Evolutionary conservation across 2,329 filamentous ascomycete genomes (phyloP), one percentile per base, ranked within the genome.

Genomic region (Aspergillus japonicus): DNA sequence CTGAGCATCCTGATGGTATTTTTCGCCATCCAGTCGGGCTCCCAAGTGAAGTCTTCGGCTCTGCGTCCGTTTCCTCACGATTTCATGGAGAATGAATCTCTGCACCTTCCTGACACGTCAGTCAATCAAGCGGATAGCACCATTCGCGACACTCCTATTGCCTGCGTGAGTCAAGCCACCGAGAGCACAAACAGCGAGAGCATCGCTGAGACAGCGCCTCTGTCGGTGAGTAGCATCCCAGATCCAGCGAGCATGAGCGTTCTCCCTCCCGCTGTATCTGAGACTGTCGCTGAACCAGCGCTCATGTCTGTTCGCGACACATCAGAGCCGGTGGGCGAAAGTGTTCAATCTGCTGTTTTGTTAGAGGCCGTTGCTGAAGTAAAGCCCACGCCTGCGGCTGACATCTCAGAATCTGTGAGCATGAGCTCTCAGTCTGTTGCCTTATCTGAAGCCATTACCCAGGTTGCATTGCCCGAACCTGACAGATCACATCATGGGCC

Each of bases 1-100:
- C 72, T 86, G 3, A 76, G 75, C 48, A 58, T 76, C 14, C 60
- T 81, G 5, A 74, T 82, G 4, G 61, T 80, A 1, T 76, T 80
- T 61, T 69, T 83, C 5, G 71, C 75, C 2, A 55, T 75, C 23
- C 58, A 60, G 14, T 51, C 50, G 53, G 33, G 50, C 24, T 47
- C 64, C 31, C 57, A 33, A 35, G 23, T 55, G 1, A 14, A 52
- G 44, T 33, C 29, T 8, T 56, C 62, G 4, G 50, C 64, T 7
- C 33, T 69, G n/a, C 61, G 55, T 14, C 59, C 54, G 1, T 67
- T 69, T 19, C 57, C 67, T 4, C 58, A 39, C 8, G 60, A 66
- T 16, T 55, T 59, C 51, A n/a, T 61, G 33, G 55, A 61, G 5
- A 49, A 56, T 16, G 31, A 47, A 8, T 55, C 57, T 21, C 19